phyloP scores from a whole-genome alignment of 2,329 filamentous ascomycete genomes.

The Penicillium hordei region DNA sequence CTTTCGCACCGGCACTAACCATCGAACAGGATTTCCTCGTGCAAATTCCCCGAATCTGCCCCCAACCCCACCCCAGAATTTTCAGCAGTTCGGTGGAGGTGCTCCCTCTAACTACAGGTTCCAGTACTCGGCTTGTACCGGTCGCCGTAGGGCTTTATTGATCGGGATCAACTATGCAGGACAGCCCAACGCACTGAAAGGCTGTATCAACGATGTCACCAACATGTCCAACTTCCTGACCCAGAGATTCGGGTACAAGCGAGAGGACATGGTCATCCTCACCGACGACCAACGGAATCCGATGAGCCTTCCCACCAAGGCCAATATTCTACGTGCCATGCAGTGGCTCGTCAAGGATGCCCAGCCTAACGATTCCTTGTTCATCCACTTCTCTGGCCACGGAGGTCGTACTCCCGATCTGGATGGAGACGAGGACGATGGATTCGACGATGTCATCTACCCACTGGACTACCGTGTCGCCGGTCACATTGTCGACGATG shows the following conservation, averaged over 20 bases:
- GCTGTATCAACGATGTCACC: conserved; percentile 95
- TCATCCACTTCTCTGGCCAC: conserved; percentile 93
- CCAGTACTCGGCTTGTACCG: conserved; percentile 88
- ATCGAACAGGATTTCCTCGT: conserved; percentile 51
- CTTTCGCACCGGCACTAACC: not conserved
- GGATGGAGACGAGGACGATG: conserved; percentile 73
- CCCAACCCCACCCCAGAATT: conserved; percentile 63
- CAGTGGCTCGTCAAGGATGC: conserved; percentile 98
- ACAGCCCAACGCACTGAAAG: conserved; percentile 81
- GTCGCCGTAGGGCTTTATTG: conserved; percentile 79
- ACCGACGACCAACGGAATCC: conserved; percentile 95
- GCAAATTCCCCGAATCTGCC: conserved; percentile 56
- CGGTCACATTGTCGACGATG: conserved; percentile 74
- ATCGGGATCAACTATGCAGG: conserved; percentile 97
- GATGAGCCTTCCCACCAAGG: conserved; percentile 95
- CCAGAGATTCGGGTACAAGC: conserved; percentile 81
- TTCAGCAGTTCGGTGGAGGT: conserved; percentile 74
- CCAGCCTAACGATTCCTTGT: conserved; percentile 85
- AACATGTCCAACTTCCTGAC: conserved; percentile 92
- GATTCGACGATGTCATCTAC: conserved; percentile 76
- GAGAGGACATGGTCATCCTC: conserved; percentile 95
- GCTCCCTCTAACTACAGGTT: conserved; percentile 81
- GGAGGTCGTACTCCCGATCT: conserved; percentile 72
- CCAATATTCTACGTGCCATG: conserved; percentile 93
- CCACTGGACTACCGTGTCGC: conserved; percentile 69